Conservation (phyloP, 169 alveolate species). For the Blepharisma undulans region DNA sequence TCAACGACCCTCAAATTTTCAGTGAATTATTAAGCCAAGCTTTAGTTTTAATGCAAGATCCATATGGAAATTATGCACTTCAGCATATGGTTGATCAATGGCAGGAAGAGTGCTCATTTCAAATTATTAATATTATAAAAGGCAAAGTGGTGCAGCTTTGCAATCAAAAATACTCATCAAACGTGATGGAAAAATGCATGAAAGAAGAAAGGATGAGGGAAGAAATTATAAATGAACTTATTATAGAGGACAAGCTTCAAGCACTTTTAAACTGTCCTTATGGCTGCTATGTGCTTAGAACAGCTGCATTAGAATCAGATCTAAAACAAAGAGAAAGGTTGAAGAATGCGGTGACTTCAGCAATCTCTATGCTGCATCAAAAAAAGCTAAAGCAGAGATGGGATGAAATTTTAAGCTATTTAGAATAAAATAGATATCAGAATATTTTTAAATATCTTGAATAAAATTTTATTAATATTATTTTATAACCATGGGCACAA, state of each 20-base stretch:
- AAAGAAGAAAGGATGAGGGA: conserved; percentile 27
- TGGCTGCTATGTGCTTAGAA: conserved; percentile 34
- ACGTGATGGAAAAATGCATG: conserved; percentile 77
- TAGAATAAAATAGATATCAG: background rate
- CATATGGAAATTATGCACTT: conserved; percentile 82
- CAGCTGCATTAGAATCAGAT: conserved; percentile 24
- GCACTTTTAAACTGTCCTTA: background rate
- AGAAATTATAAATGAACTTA: background rate
- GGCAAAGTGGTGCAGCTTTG: conserved; percentile 58
- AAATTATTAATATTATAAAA: conserved; percentile 49
- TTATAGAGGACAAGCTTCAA: background rate
- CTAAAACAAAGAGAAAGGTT: background rate
- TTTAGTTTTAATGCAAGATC: conserved; percentile 76
- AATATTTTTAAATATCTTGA: too few relatives aligned
- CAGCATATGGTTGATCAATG: conserved; percentile 68
- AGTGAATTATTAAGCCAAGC: conserved; percentile 42
- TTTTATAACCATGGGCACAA: background rate
- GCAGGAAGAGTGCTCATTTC: conserved; percentile 43
- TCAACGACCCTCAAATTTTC: conserved; percentile 29
- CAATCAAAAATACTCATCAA: conserved; percentile 77
- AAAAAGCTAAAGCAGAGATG: conserved; percentile 29
- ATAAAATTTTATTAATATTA: too few relatives aligned
- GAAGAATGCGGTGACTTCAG: background rate
- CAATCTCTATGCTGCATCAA: background rate
- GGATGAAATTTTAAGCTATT: conserved; percentile 16